A percentile compares a stretch with the other conserved stretches of the same genome.
Conservation (phyloP, 768 basidiomycete species). For the Trametes gibbosa region DNA sequence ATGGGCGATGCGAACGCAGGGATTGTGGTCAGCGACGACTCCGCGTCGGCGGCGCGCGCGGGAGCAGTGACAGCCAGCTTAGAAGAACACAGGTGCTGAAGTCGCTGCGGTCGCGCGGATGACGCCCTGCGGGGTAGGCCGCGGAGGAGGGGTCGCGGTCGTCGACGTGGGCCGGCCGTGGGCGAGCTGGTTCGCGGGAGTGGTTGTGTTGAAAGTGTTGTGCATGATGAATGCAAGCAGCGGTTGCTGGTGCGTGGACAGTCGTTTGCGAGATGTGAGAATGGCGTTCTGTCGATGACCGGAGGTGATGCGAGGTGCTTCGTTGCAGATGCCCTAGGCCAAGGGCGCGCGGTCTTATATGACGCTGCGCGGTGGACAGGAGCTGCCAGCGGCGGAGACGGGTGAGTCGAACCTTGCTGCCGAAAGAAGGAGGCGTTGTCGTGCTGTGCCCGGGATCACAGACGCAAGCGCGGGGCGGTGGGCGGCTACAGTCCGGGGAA, state of each 20-base stretch:
- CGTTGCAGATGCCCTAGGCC: neutral
- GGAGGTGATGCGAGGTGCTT: neutral
- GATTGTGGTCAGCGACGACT: neutral
- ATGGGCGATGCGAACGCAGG: neutral
- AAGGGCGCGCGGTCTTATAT: constrained; percentile 2
- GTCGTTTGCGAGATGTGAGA: neutral
- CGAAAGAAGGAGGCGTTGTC: constrained; percentile 13
- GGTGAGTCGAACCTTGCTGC: constrained; percentile 7
- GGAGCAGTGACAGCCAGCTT: neutral
- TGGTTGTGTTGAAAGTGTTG: neutral
- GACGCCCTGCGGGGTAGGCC: constrained; percentile 9
- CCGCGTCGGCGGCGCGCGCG: neutral
- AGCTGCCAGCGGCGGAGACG: constrained; percentile 10
- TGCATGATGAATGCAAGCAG: constrained; percentile 5
- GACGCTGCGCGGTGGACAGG: constrained; percentile 8
- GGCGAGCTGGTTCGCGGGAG: constrained; percentile 5
- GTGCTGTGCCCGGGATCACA: neutral
- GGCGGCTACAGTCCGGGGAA: constrained; percentile 17
- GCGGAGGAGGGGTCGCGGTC: constrained; percentile 1
- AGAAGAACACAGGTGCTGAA: constrained; percentile 25
- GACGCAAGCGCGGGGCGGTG: neutral
- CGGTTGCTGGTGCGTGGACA: neutral
- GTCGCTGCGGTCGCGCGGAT: constrained; percentile 20
- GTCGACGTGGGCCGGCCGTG: constrained; percentile 7
- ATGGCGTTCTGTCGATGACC: neutral